These are phyloP conservation scores for Prunus campanulata DNA, from an alignment of 306 rosid genomes.

Conservation along the genomic window DNA sequence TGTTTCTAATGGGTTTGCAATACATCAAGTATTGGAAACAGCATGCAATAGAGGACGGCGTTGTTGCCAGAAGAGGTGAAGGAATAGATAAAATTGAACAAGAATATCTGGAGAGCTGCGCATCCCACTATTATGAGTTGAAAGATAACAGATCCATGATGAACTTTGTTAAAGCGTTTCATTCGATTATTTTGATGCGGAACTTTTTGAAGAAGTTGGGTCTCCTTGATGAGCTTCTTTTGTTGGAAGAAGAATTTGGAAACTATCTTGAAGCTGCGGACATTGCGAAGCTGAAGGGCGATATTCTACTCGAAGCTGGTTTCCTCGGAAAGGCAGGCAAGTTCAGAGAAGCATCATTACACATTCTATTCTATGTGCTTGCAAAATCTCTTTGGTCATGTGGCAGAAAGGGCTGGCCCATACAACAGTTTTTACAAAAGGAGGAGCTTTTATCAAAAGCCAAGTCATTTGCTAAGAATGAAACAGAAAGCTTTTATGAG, in stretches of 20 bases:
- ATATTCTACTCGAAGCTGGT: slow-evolving; percentile 39
- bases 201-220: slow-evolving; percentile 43
- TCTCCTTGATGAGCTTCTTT: slow-evolving; percentile 56
- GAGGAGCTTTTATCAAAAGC: slow-evolving; percentile 46
- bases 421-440: slow-evolving; percentile 46
- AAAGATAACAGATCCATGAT: slow-evolving; percentile 59
- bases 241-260: slow-evolving; percentile 63
- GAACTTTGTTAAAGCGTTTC: slow-evolving; percentile 69
- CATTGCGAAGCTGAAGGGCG: slow-evolving; percentile 52
- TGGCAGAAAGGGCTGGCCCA: slow-evolving; percentile 74
- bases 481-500: slow-evolving; percentile 23
- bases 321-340: slow-evolving; percentile 55
- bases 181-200: slow-evolving; percentile 44
- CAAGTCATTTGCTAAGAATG: slow-evolving; percentile 43
- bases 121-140: slow-evolving; percentile 41
- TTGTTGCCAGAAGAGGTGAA: slow-evolving; percentile 7
- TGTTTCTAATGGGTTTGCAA: slow-evolving; percentile 55
- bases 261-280: slow-evolving; percentile 58
- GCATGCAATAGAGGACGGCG: slow-evolving; percentile 27
- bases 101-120: slow-evolving; percentile 58
- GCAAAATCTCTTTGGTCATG: slow-evolving; percentile 67
- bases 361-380: slow-evolving; percentile 37
- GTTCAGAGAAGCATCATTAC: slow-evolving; percentile 46
- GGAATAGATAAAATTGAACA: slow-evolving; percentile 45
- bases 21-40: slow-evolving; percentile 62